Percentiles rank a stretch among this genome's conserved stretches.
Evolutionary conservation across 768 basidiomycete species (phyloP).

Genomic region (Xerocomus spinulosus): DNA sequence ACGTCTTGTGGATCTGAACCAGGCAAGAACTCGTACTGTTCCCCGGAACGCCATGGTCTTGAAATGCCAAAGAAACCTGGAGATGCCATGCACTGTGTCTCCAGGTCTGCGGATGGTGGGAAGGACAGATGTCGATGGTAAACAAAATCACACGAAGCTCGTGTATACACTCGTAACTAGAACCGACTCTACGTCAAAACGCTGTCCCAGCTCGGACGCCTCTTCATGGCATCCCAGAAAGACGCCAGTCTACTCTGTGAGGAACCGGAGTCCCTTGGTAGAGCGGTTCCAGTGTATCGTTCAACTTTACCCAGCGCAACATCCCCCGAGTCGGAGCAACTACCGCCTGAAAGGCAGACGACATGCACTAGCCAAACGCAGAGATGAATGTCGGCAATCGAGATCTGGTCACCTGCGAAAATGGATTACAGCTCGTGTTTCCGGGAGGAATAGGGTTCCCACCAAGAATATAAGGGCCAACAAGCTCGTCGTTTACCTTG

Average conservation of each 20-base stretch:
- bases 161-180: neutral
- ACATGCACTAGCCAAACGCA: slow-evolving; percentile 69
- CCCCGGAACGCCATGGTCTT: slow-evolving; percentile 16
- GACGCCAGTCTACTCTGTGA: slow-evolving; percentile 50
- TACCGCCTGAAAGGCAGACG: slow-evolving; percentile 53
- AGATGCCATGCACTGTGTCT: slow-evolving; percentile 20
- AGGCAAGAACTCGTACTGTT: slow-evolving; percentile 44
- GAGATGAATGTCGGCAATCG: slow-evolving; percentile 76
- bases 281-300: slow-evolving; percentile 37
- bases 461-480: slow-evolving; percentile 66
- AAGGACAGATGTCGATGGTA: neutral
- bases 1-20: slow-evolving; percentile 42
- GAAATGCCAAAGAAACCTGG: slow-evolving; percentile 10
- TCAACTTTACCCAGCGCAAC: slow-evolving; percentile 49
- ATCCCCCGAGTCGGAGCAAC: slow-evolving; percentile 46
- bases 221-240: slow-evolving; percentile 69
- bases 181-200: slow-evolving; percentile 37
- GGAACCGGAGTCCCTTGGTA: slow-evolving; percentile 40
- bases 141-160: slow-evolving; percentile 2
- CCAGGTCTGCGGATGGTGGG: slow-evolving; percentile 9
- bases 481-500: slow-evolving; percentile 51
- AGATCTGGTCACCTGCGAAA: slow-evolving; percentile 73
- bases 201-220: slow-evolving; percentile 67
- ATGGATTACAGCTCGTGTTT: neutral
- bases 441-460: slow-evolving; percentile 16